A percentile compares a stretch with the other conserved stretches of the same genome.
Evolutionary conservation across 139 green algal genomes (phyloP).

Genomic region (Volvox reticuliferus): DNA sequence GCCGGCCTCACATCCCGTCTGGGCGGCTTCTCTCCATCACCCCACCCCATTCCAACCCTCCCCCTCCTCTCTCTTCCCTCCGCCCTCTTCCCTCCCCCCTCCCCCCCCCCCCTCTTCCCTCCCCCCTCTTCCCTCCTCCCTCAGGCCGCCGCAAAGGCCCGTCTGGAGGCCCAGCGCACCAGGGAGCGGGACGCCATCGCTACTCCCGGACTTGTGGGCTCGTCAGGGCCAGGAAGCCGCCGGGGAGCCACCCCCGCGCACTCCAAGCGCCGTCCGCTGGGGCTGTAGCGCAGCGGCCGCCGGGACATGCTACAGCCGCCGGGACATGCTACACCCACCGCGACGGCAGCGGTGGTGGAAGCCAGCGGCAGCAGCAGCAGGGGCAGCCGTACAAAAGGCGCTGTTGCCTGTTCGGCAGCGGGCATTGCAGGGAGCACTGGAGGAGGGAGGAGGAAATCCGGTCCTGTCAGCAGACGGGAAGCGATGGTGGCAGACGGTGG

Average conservation of each 20-base stretch:
- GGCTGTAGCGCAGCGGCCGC: background rate
- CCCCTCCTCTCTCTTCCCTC: background rate
- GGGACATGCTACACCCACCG: background rate
- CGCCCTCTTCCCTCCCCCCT: background rate
- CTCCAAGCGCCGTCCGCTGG: constrained; percentile 36
- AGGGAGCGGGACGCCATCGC: constrained; percentile 77
- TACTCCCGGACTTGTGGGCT: constrained; percentile 69
- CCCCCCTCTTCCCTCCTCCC: background rate
- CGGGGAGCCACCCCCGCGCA: constrained; percentile 20
- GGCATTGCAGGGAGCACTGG: too few relatives aligned
- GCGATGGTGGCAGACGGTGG: too few relatives aligned
- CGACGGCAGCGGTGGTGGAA: background rate
- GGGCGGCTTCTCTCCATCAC: background rate
- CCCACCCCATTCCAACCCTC: background rate
- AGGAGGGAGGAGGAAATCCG: too few relatives aligned
- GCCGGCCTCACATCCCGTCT: background rate
- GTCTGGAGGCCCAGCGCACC: constrained; percentile 55
- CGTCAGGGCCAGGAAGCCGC: background rate
- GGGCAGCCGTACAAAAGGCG: background rate
- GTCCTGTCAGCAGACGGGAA: too few relatives aligned
- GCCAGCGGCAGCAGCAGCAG: background rate
- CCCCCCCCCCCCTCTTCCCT: background rate
- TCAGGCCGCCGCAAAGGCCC: background rate
- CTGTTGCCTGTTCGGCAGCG: too few relatives aligned
- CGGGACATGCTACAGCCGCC: background rate